phyloP scores from a whole-genome alignment of 2,329 filamentous ascomycete species.

The Tothia fuscella region DNA sequence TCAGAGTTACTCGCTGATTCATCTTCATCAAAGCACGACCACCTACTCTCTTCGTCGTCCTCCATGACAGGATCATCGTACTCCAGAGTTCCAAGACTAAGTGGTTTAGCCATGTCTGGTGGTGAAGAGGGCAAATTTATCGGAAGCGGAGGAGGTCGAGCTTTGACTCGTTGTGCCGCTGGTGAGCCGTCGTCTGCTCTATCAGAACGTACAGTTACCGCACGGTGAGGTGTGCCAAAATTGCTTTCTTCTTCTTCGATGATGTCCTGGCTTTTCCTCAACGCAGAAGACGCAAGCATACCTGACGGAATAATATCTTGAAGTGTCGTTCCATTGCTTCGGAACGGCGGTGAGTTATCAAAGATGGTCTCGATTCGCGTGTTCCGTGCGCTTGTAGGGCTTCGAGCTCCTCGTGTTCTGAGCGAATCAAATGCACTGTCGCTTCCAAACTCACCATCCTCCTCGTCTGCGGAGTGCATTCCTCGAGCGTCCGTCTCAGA shows the following conservation, averaged over 20 bases:
- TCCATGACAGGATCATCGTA: conserved; percentile 28
- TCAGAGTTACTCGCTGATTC: conserved; percentile 14
- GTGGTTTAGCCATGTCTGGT: conserved; percentile 30
- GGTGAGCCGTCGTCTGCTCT: conserved; percentile 25
- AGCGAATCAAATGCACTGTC: conserved; percentile 68
- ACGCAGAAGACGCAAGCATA: conserved; percentile 26
- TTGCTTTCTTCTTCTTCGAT: conserved; percentile 37
- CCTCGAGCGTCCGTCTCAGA: conserved; percentile 57
- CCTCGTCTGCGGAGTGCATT: conserved; percentile 58
- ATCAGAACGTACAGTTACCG: conserved; percentile 27
- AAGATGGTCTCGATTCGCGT: conserved; percentile 68
- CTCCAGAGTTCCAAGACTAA: conserved; percentile 28
- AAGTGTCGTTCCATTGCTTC: conserved; percentile 29
- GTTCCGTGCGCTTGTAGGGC: conserved; percentile 50
- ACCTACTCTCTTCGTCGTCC: conserved; percentile 23
- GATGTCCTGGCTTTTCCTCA: conserved; percentile 30
- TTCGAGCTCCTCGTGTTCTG: conserved; percentile 57
- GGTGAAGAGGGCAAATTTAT: conserved; percentile 32
- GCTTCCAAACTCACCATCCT: conserved; percentile 67
- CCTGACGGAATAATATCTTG: conserved; percentile 37
- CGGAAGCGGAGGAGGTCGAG: conserved; percentile 22
- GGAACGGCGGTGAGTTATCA: conserved; percentile 56
- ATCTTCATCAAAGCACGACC: conserved; percentile 28
- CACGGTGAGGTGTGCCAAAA: conserved; percentile 30
- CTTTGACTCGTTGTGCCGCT: conserved; percentile 19